phyloP scores from a whole-genome alignment of 2,329 filamentous ascomycete species.

The Emergomyces pasteurianus region DNA sequence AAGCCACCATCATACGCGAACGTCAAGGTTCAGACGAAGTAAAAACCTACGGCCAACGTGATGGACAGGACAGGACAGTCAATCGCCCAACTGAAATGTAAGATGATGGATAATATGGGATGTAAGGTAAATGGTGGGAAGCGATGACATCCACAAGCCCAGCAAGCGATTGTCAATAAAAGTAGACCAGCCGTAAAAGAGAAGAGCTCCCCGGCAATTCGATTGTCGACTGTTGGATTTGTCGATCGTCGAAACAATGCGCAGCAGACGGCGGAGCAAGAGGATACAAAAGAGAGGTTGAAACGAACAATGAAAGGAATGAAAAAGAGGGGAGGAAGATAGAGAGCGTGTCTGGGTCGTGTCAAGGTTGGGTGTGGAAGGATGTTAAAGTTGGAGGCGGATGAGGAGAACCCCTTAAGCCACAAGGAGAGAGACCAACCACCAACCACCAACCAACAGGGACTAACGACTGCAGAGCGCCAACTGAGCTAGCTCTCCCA shows the following conservation, averaged over 20 bases:
- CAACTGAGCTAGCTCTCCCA: not conserved
- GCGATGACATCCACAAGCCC: slow-evolving; percentile 15
- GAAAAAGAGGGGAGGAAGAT: not conserved
- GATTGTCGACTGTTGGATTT: not conserved
- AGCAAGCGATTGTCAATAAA: slow-evolving; percentile 14
- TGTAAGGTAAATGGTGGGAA: slow-evolving; percentile 1
- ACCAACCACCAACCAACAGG: not conserved
- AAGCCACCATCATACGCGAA: not conserved
- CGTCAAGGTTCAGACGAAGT: not conserved
- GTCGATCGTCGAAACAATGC: not conserved
- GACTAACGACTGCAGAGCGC: not conserved
- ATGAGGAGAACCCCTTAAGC: not conserved
- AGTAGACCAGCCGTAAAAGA: slow-evolving; percentile 5
- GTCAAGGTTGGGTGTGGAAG: not conserved
- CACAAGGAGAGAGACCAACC: too few relatives aligned
- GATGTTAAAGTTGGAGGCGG: not conserved
- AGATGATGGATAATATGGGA: not conserved
- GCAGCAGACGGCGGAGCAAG: not conserved
- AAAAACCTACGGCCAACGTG: not conserved
- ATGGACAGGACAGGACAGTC: not conserved
- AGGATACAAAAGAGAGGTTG: not conserved
- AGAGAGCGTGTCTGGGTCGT: not conserved
- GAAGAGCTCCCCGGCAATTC: slow-evolving; percentile 1
- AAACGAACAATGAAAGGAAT: not conserved
- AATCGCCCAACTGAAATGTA: not conserved